Percentiles rank a stretch among this genome's conserved stretches.
Evolutionary conservation across 1,284 basidiomycete species (phyloP).

Genomic region (Cutaneotrichosporon spelunceum): DNA sequence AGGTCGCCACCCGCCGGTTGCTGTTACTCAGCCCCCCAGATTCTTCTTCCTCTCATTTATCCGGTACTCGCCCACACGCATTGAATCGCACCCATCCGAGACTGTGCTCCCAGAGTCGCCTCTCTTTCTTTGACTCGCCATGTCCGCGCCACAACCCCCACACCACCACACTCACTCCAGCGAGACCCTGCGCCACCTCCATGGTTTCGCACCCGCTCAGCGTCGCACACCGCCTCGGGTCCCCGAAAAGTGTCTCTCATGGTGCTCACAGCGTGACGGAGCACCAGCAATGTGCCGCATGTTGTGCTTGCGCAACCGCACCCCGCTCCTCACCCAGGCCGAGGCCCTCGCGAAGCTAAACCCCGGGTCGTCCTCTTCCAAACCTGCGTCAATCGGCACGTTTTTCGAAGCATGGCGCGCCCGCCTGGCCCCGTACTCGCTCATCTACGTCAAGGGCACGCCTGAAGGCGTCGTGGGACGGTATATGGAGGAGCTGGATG

Average conservation of each 20-base stretch:
- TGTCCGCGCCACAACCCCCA: background rate
- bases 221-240: constrained; percentile 15
- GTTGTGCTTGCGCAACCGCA: constrained; percentile 39
- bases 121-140: background rate
- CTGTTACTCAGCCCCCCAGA: no score
- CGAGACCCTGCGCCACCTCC: background rate
- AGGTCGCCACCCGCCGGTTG: background rate
- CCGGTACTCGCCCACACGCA: background rate
- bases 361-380: constrained; percentile 14
- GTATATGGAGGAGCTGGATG: constrained; percentile 49
- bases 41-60: background rate
- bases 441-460: constrained; percentile 43
- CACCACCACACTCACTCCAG: background rate
- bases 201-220: background rate
- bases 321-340: constrained; percentile 21
- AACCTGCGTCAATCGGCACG: background rate
- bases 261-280: constrained; percentile 39
- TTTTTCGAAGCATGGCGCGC: constrained; percentile 33
- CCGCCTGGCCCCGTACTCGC: constrained; percentile 35
- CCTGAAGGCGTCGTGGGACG: constrained; percentile 45
- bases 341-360: constrained; percentile 35
- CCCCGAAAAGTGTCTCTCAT: constrained; percentile 45
- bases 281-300: constrained; percentile 39
- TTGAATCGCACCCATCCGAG: background rate
- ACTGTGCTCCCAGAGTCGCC: background rate